Evolutionary conservation across 2,329 filamentous ascomycete genomes (phyloP).

Genomic region (Trichoderma koningii): DNA sequence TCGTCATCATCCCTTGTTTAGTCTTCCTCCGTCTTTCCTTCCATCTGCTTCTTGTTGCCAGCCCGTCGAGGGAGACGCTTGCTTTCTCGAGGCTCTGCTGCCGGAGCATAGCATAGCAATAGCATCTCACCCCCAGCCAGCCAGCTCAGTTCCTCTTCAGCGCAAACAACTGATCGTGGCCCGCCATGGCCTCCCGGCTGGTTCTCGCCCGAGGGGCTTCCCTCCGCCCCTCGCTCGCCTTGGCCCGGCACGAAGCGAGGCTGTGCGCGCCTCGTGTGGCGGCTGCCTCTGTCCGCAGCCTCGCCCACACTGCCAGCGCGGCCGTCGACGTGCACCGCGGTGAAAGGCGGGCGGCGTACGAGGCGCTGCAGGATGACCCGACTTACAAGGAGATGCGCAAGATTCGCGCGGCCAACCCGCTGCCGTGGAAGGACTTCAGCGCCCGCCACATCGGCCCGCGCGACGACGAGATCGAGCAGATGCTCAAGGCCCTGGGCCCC

Average conservation of each 20-base stretch:
- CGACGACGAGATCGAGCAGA: constrained; percentile 66
- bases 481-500: constrained; percentile 79
- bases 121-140: neutral
- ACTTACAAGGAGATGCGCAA: constrained; percentile 33
- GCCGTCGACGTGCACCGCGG: constrained; percentile 26
- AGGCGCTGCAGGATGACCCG: constrained; percentile 31
- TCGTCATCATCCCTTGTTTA: neutral
- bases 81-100: neutral
- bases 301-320: constrained; percentile 29
- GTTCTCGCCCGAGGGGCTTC: constrained; percentile 32
- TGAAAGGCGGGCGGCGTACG: constrained; percentile 26
- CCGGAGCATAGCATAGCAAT: neutral
- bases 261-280: constrained; percentile 19
- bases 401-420: constrained; percentile 30
- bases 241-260: constrained; percentile 24
- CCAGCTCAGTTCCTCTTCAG: neutral
- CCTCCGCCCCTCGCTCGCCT: constrained; percentile 30
- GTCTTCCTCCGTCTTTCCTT: neutral
- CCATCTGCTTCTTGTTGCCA: neutral
- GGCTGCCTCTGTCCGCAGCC: constrained; percentile 22
- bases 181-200: constrained; percentile 36
- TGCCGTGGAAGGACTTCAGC: constrained; percentile 56
- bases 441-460: constrained; percentile 86
- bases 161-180: neutral
- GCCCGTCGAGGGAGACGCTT: constrained; percentile 9